Evolutionary conservation across 345 rosid species (phyloP).

Genomic region (Rhodomyrtus tomentosa): DNA sequence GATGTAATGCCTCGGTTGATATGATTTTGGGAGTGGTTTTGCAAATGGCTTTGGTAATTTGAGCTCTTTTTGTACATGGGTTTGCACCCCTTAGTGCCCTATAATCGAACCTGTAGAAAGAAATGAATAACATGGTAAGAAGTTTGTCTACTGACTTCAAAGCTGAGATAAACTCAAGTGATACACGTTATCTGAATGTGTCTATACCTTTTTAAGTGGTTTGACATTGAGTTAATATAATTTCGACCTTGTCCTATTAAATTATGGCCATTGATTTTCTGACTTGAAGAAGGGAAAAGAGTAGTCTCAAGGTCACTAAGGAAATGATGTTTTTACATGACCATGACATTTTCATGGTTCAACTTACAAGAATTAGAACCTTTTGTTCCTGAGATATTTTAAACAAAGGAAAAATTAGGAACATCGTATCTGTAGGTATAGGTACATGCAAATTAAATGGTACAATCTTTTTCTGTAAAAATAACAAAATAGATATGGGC

Average conservation of each 20-base stretch:
- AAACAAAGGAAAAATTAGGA: neutral
- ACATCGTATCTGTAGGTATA: neutral
- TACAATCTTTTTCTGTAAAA: neutral
- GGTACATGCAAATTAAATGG: neutral
- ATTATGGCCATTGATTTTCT: neutral
- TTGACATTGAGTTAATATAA: neutral
- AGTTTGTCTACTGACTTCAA: neutral
- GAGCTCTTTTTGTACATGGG: neutral
- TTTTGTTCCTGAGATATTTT: neutral
- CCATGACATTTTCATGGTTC: neutral
- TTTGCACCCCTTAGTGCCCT: neutral
- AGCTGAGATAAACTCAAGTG: neutral
- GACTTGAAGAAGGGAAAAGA: neutral
- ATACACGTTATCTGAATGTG: neutral
- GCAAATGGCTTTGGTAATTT: neutral
- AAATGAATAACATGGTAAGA: neutral
- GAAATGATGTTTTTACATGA: neutral
- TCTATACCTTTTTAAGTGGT: neutral
- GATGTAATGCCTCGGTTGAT: neutral
- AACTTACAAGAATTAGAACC: neutral
- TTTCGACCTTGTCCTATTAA: neutral
- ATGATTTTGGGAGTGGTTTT: neutral
- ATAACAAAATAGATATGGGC: neutral
- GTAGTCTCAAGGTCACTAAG: neutral
- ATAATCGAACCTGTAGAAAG: neutral